Evolutionary conservation across 176 grass and related monocot species (phyloP).

Genomic region (barley (Hordeum vulgare)): MorexV3_pseudomolecules_assembly NC_058518.1:96270977-96271476

Average conservation of each 20-base stretch:
- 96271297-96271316: constrained; percentile 36
- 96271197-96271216: constrained; percentile 51
- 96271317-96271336: constrained; percentile 94
- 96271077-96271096: constrained; percentile 1
- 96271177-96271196: constrained; percentile 89
- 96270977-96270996: neutral
- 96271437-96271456: constrained; percentile 53
- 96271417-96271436: constrained; percentile 92
- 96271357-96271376: constrained; percentile 90
- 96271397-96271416: constrained; percentile 97
- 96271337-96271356: constrained; percentile 89
- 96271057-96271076: neutral
- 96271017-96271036: neutral
- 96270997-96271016: constrained; percentile 4
- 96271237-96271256: neutral
- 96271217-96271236: constrained; percentile 11
- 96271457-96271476: constrained; percentile 12
- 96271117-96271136: constrained; percentile 88
- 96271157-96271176: constrained; percentile 89
- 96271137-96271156: constrained; percentile 97
- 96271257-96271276: constrained; percentile 2
- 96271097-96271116: constrained; percentile 23
- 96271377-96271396: constrained; percentile 95
- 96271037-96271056: neutral
- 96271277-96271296: neutral